Evolutionary conservation across 2,329 filamentous ascomycete genomes (phyloP).

Genomic region (Dryadomyces quercivorus): DNA sequence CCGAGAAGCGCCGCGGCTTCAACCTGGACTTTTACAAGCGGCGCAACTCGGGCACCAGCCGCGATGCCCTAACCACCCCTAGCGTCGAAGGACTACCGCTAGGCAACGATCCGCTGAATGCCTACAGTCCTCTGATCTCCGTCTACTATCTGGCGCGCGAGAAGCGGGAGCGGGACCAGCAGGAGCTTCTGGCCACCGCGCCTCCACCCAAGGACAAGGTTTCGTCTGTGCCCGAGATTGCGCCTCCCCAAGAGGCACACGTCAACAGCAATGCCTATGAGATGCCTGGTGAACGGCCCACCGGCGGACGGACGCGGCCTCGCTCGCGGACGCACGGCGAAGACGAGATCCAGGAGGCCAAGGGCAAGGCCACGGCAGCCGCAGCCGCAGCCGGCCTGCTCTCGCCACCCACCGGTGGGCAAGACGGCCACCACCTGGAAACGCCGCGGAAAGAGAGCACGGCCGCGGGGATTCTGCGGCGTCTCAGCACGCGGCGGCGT

Average conservation of each 20-base stretch:
- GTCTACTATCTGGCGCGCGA: constrained; percentile 95
- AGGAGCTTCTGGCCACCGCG: constrained; percentile 28
- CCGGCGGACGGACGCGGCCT: constrained; percentile 70
- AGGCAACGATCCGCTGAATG: constrained; percentile 80
- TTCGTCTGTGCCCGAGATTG: constrained; percentile 55
- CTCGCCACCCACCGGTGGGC: constrained; percentile 26
- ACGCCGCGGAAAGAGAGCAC: constrained; percentile 74
- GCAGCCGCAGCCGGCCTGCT: constrained; percentile 26
- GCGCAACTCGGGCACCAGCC: constrained; percentile 76
- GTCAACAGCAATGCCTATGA: constrained; percentile 80
- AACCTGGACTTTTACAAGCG: constrained; percentile 95
- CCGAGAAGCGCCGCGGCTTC: constrained; percentile 79
- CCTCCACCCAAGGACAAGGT: constrained; percentile 28
- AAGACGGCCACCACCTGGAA: constrained; percentile 41
- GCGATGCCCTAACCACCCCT: constrained; percentile 73
- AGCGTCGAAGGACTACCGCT: constrained; percentile 76
- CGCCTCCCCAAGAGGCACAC: constrained; percentile 73
- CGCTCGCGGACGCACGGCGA: constrained; percentile 89
- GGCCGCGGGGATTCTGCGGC: constrained; percentile 69
- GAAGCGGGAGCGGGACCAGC: constrained; percentile 70
- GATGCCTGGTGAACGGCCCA: constrained; percentile 78
- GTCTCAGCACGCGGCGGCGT: constrained; percentile 79
- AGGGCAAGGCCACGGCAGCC: constrained; percentile 35
- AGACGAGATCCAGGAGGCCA: constrained; percentile 65
- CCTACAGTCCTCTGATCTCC: constrained; percentile 82